Evolutionary conservation across 805 yeast species (phyloP).

Genomic region (Candida xiaguanensis): DNA sequence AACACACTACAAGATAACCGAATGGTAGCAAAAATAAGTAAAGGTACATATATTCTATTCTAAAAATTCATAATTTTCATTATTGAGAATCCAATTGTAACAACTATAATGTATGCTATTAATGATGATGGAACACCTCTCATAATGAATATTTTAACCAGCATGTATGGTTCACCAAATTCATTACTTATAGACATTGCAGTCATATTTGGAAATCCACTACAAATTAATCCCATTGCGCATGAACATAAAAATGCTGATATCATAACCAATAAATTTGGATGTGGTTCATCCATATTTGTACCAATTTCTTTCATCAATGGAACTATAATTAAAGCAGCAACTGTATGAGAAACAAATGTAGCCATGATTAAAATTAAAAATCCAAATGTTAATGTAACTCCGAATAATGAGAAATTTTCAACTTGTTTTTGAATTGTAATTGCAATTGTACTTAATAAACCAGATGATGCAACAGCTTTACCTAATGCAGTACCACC

Average conservation of each 20-base stretch:
- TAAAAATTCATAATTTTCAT: slow-evolving; percentile 47
- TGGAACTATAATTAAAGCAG: slow-evolving; percentile 90
- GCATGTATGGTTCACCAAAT: slow-evolving; percentile 83
- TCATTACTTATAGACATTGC: slow-evolving; percentile 95
- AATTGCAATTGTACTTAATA: slow-evolving; percentile 72
- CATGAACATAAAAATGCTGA: slow-evolving; percentile 75
- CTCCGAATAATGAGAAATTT: slow-evolving; percentile 66
- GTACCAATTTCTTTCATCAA: slow-evolving; percentile 87
- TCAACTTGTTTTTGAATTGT: slow-evolving; percentile 63
- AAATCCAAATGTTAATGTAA: slow-evolving; percentile 75
- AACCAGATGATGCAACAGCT: slow-evolving; percentile 89
- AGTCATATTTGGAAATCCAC: slow-evolving; percentile 93
- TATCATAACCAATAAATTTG: slow-evolving; percentile 70
- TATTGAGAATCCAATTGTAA: slow-evolving; percentile 74
- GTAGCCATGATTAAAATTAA: slow-evolving; percentile 84
- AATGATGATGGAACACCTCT: slow-evolving; percentile 89
- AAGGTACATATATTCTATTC: too few species aligned
- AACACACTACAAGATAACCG: too few species aligned
- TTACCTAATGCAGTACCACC: slow-evolving; percentile 96
- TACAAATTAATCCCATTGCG: slow-evolving; percentile 97
- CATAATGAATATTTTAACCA: slow-evolving; percentile 80
- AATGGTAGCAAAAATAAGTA: too few species aligned
- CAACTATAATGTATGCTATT: slow-evolving; percentile 65
- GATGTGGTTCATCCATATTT: slow-evolving; percentile 72
- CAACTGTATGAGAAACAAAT: slow-evolving; percentile 95